A percentile compares a stretch with the other conserved stretches of the same genome.
phyloP scores from a whole-genome alignment of 139 green algal genomes.

The Chlamydomonas sphaeroides region DNA sequence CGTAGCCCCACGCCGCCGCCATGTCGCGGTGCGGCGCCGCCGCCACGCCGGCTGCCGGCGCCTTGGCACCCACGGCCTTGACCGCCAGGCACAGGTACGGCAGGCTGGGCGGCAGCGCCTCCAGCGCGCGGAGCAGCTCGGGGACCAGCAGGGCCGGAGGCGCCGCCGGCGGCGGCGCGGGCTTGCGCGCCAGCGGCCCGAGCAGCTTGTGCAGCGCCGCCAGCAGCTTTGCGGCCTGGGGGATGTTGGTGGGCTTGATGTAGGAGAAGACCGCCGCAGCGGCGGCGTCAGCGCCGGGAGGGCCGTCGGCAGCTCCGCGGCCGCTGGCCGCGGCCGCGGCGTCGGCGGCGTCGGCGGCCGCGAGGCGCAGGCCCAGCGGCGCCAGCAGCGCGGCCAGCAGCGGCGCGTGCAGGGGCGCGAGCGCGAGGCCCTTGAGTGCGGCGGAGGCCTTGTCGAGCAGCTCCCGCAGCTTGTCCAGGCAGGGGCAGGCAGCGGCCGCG shows the following conservation, averaged over 20 bases:
- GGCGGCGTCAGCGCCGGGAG: background rate
- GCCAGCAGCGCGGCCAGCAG: background rate
- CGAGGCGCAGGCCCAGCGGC: conserved; percentile 1
- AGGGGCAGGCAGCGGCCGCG: background rate
- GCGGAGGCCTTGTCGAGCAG: conserved; percentile 25
- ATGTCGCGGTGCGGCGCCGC: conserved; percentile 8
- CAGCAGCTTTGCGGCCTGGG: conserved; percentile 24
- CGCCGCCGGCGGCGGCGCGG: background rate
- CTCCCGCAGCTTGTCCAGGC: conserved; percentile 30
- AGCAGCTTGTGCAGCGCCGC: conserved; percentile 34
- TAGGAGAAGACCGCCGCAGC: conserved; percentile 9
- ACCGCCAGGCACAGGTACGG: conserved; percentile 30
- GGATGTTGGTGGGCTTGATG: conserved; percentile 27
- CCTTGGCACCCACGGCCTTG: conserved; percentile 11
- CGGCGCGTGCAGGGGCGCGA: conserved; percentile 3
- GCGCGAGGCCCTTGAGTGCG: conserved; percentile 22
- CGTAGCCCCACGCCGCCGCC: conserved; percentile 24
- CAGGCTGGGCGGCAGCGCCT: conserved; percentile 5
- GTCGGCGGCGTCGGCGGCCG: background rate
- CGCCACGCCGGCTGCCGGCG: background rate
- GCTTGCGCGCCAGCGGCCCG: conserved; percentile 5
- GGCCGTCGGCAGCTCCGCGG: background rate
- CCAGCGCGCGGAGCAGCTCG: background rate
- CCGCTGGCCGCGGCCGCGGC: background rate
- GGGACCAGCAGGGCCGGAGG: background rate